A percentile compares a stretch with the other conserved stretches of the same genome.
phyloP scores from a whole-genome alignment of 2,329 filamentous ascomycete genomes.

The Sphaerulina vaccinii region DNA sequence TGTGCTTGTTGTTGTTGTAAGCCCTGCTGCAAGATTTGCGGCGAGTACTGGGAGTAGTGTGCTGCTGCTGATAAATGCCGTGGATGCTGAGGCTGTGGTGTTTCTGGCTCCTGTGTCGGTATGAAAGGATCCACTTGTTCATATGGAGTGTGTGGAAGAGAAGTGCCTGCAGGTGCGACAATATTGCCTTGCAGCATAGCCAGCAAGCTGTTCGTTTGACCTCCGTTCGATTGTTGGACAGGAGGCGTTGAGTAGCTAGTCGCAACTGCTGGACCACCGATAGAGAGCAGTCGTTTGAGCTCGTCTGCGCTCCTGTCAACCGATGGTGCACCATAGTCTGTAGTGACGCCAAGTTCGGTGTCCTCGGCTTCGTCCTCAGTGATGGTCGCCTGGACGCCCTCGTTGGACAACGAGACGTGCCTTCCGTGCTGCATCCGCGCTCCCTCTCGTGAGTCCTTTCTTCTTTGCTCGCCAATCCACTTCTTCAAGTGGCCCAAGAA shows the following conservation, averaged over 20 bases:
- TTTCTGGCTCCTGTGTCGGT: constrained; percentile 52
- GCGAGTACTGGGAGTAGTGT: constrained; percentile 47
- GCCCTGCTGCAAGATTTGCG: constrained; percentile 38
- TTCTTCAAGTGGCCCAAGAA: constrained; percentile 83
- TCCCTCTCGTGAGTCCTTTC: constrained; percentile 52
- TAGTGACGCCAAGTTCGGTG: constrained; percentile 16
- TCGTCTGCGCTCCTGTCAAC: constrained; percentile 37
- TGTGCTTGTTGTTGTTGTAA: constrained; percentile 31
- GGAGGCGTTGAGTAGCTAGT: constrained; percentile 16
- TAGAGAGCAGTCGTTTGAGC: constrained; percentile 52
- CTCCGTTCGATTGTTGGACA: constrained; percentile 36
- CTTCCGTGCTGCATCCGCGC: constrained; percentile 17
- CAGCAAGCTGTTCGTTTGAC: constrained; percentile 51
- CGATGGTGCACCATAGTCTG: constrained; percentile 17
- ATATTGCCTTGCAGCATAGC: constrained; percentile 53
- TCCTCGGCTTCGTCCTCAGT: constrained; percentile 25
- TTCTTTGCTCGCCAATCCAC: constrained; percentile 85
- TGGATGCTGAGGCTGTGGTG: constrained; percentile 54
- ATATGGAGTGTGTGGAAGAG: constrained; percentile 44
- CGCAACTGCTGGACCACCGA: constrained; percentile 35
- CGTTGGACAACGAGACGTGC: constrained; percentile 14
- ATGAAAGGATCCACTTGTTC: constrained; percentile 52
- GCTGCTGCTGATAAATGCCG: constrained; percentile 46
- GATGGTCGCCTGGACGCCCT: constrained; percentile 16
- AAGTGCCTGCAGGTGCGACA: constrained; percentile 14